phyloP scores from a whole-genome alignment of 495 filamentous ascomycete species.

The Rhypophila decipiens region DNA sequence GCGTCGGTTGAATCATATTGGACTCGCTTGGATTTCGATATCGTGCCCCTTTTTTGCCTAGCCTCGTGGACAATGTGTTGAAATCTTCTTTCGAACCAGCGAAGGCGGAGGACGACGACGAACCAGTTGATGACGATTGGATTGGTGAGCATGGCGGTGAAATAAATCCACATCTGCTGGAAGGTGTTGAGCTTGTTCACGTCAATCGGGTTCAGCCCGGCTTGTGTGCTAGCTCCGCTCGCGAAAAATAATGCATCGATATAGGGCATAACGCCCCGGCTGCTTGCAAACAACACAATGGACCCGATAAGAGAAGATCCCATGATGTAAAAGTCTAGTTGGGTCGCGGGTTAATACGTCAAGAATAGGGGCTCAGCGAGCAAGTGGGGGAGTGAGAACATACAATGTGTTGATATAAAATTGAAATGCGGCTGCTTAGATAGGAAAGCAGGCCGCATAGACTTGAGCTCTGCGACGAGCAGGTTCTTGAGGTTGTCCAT shows the following conservation, averaged over 20 bases:
- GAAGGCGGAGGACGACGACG: conserved; percentile 85
- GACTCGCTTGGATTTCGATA: conserved; percentile 47
- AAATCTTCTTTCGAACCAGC: conserved; percentile 97
- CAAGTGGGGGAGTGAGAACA: conserved; percentile 26
- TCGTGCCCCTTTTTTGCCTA: conserved; percentile 32
- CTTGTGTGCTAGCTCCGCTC: conserved; percentile 77
- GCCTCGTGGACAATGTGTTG: conserved; percentile 52
- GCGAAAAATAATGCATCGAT: conserved; percentile 88
- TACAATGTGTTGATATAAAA: conserved; percentile 82
- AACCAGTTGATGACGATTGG: conserved; percentile 85
- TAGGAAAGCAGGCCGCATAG: conserved; percentile 43
- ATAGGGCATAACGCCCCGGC: conserved; percentile 54
- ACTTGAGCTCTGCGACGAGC: conserved; percentile 35
- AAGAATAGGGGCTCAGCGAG: too few relatives aligned
- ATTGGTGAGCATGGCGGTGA: conserved; percentile 67
- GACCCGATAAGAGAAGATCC: conserved; percentile 62
- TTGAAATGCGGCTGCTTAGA: conserved; percentile 60
- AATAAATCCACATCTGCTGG: conserved; percentile 69
- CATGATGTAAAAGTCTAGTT: conserved; percentile 73
- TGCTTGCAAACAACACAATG: conserved; percentile 61
- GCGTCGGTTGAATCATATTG: conserved; percentile 48
- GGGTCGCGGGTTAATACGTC: neutral
- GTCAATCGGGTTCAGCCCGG: conserved; percentile 83
- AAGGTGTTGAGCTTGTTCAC: conserved; percentile 67
- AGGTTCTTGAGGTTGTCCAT: conserved; percentile 15